Evolutionary conservation across 805 yeast species (phyloP).

Genomic region (Ogataea nonfermentans): DNA sequence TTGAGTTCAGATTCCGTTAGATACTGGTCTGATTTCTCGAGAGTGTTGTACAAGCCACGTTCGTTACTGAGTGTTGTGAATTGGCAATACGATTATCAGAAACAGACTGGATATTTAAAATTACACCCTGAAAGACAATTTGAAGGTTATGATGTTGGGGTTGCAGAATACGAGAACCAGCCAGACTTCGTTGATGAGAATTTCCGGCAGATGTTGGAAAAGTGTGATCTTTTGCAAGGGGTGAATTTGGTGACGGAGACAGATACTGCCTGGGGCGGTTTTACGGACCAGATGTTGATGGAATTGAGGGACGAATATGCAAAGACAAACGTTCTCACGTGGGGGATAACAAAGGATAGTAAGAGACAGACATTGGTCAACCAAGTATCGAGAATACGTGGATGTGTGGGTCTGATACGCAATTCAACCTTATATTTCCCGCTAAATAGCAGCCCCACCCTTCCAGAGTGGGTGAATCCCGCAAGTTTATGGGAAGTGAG

Average conservation of each 20-base stretch:
- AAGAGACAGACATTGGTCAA: constrained; percentile 10
- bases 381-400: constrained; percentile 42
- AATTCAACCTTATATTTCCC: constrained; percentile 60
- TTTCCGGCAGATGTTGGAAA: constrained; percentile 65
- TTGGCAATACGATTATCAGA: constrained; percentile 54
- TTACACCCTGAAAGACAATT: constrained; percentile 40
- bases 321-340: constrained; percentile 44
- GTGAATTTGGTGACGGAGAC: constrained; percentile 66
- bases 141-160: constrained; percentile 53
- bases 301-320: constrained; percentile 69
- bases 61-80: constrained; percentile 51
- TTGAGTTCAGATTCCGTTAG: constrained; percentile 43
- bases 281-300: constrained; percentile 49
- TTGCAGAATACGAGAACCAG: constrained; percentile 50
- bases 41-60: constrained; percentile 62
- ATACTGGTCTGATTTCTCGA: constrained; percentile 81
- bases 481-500: constrained; percentile 44
- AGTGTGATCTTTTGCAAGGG: constrained; percentile 73
- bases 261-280: constrained; percentile 86
- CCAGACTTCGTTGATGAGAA: constrained; percentile 55
- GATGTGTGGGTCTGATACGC: constrained; percentile 44
- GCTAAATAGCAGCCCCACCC: constrained; percentile 30
- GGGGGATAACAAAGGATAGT: constrained; percentile 36
- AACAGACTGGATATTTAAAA: constrained; percentile 23
- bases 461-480: constrained; percentile 26